Evolutionary conservation across 2,329 filamentous ascomycete genomes (phyloP).

Genomic region (Juglanconis oblonga): DNA sequence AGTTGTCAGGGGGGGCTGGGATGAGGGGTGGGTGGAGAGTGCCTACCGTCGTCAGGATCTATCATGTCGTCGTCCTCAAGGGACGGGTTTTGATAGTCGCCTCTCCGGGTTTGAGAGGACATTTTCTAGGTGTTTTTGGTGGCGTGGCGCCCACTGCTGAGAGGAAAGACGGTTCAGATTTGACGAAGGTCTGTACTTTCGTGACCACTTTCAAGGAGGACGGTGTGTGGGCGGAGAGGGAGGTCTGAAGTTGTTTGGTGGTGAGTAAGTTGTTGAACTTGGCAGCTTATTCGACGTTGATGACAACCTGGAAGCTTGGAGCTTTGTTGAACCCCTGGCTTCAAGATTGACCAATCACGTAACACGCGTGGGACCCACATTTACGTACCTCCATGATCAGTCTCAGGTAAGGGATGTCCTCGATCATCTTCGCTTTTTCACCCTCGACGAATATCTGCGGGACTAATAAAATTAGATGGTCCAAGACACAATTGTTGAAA

Average conservation of each 20-base stretch:
- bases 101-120: constrained; percentile 45
- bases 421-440: too few species aligned
- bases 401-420: not conserved
- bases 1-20: not conserved
- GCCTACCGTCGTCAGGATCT: constrained; percentile 73
- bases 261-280: not conserved
- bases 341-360: constrained; percentile 1
- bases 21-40: constrained; percentile 9
- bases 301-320: constrained; percentile 11
- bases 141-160: not conserved
- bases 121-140: constrained; percentile 29
- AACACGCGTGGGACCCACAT: constrained; percentile 1
- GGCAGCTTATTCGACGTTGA: not conserved
- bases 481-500: too few species aligned
- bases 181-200: not conserved
- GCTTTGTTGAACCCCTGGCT: not conserved
- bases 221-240: not conserved
- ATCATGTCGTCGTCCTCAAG: constrained; percentile 66
- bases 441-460: too few species aligned
- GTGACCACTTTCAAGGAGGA: not conserved
- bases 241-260: not conserved
- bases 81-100: constrained; percentile 60
- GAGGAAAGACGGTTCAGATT: not conserved
- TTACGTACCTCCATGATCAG: not conserved
- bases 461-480: too few species aligned